phyloP scores from a whole-genome alignment of 805 yeast species.

The Myxozyma neotropica region DNA sequence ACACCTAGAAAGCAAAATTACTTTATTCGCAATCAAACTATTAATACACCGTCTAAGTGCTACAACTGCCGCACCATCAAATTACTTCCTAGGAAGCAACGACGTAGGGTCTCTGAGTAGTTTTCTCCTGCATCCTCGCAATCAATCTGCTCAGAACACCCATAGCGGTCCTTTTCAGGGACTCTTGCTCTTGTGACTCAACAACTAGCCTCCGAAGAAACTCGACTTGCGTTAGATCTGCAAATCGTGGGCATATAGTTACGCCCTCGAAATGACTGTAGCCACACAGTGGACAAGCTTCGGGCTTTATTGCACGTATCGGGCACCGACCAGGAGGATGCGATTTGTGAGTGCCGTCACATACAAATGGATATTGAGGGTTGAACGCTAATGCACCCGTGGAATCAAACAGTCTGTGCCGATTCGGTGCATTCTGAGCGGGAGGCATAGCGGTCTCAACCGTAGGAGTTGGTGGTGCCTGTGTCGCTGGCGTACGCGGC shows the following conservation, averaged over 20 bases:
- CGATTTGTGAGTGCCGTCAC: conserved; percentile 21
- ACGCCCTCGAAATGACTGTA: conserved; percentile 9
- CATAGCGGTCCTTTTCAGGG: background rate
- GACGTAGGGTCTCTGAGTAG: too few species aligned
- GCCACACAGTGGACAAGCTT: conserved; percentile 21
- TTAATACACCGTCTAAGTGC: too few species aligned
- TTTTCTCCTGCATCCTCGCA: background rate
- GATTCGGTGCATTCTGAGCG: background rate
- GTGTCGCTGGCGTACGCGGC: too few species aligned
- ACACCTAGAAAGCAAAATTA: too few species aligned
- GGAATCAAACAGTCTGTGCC: background rate
- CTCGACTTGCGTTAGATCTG: background rate
- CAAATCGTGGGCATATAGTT: conserved; percentile 14
- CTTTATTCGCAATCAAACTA: too few species aligned
- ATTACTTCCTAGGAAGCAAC: too few species aligned
- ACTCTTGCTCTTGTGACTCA: conserved; percentile 1
- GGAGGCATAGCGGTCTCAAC: background rate
- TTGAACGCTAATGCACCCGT: background rate
- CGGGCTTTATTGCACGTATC: conserved; percentile 11
- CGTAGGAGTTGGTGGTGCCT: too few species aligned
- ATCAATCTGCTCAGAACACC: background rate
- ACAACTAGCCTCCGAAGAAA: background rate
- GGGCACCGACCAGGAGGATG: conserved; percentile 27
- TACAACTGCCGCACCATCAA: too few species aligned
- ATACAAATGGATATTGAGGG: background rate